Conservation (phyloP, 306 rosid species). For the Trichosanthes truncata region DNA sequence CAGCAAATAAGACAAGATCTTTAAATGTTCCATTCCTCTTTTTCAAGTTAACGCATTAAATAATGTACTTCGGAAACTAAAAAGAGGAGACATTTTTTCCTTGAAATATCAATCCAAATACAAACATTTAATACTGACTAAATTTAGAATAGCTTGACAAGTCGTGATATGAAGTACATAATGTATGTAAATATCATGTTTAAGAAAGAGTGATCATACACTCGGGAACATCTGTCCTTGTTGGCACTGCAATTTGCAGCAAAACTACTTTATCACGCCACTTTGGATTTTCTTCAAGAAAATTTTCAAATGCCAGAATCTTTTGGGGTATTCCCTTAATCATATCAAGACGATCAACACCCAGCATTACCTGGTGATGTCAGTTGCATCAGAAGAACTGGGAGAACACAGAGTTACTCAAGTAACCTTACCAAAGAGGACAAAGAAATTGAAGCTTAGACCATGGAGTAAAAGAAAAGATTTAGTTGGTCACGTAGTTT, state of each 20-base stretch:
- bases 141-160: background rate
- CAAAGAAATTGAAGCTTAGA: background rate
- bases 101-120: background rate
- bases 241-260: conserved; percentile 93
- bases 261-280: conserved; percentile 96
- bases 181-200: background rate
- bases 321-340: conserved; percentile 96
- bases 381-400: conserved; percentile 20
- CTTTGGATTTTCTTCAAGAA: conserved; percentile 77
- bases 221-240: conserved; percentile 86
- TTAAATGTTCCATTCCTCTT: background rate
- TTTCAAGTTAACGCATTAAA: background rate
- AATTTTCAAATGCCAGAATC: conserved; percentile 87
- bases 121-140: background rate
- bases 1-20: conserved; percentile 4
- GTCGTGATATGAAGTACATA: background rate
- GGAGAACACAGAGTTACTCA: conserved; percentile 8
- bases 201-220: conserved; percentile 32
- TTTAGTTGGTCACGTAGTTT: background rate
- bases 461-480: background rate
- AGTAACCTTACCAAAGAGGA: background rate
- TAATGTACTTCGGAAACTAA: background rate
- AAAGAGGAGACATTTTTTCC: background rate
- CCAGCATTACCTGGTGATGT: conserved; percentile 76
- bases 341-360: conserved; percentile 97